Conservation (phyloP, 768 basidiomycete species). For the Kwoniella sp. region DNA sequence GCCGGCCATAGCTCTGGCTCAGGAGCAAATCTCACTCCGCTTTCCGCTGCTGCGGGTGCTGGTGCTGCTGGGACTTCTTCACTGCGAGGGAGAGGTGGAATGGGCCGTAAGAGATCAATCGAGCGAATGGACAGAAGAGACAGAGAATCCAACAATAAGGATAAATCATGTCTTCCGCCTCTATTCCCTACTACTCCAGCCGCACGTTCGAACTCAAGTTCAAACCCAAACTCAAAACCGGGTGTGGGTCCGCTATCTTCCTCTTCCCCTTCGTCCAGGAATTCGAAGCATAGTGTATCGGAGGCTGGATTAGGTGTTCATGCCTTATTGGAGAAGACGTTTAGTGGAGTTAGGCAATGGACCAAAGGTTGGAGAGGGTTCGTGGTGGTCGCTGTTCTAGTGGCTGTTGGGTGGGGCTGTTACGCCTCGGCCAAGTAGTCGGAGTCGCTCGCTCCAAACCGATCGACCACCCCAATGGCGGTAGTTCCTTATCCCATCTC, state of each 20-base stretch:
- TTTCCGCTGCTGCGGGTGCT: background rate
- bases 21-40: background rate
- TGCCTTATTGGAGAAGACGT: conserved; percentile 19
- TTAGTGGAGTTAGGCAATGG: conserved; percentile 12
- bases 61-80: background rate
- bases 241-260: background rate
- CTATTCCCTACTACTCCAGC: conserved; percentile 3
- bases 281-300: background rate
- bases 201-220: background rate
- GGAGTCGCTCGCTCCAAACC: no score
- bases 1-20: no score
- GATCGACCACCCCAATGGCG: no score
- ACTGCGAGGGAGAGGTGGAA: background rate
- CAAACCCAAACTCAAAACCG: no score
- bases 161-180: conserved; percentile 12
- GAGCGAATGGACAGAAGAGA: conserved; percentile 7
- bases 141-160: background rate
- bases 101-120: background rate
- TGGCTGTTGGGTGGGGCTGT: conserved; percentile 23
- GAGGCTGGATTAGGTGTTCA: conserved; percentile 14
- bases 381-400: conserved; percentile 13
- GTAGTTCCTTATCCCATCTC: no score
- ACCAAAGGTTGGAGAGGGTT: conserved; percentile 15
- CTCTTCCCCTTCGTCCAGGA: background rate
- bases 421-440: conserved; percentile 3